Base-by-base conservation (phyloP, 129 eudicot genomes). In the Escallonia herrerae region DNA sequence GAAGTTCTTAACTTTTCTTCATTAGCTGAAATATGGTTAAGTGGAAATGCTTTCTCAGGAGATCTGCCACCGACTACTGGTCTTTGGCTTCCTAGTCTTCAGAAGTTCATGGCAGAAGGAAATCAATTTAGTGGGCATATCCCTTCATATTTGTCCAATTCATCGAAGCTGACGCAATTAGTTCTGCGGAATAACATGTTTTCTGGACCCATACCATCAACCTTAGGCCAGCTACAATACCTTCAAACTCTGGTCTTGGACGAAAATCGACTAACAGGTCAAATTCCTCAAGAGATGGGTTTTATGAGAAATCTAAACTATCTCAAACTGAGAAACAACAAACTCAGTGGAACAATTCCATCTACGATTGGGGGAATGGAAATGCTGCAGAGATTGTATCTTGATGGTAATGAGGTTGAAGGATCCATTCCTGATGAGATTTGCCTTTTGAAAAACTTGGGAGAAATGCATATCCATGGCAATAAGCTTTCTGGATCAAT, bases 401-500 rank as follows among this genome's bases (percentile, higher is more conserved):
- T 73, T 8, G 13, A n/a, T 12, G n/a, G 13, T 22, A 22, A 22
- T 22, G 33, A 22, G 33, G 33, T 22, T 22, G 38, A 54, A 37
- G 74, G 79, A 10, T 3, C 0, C 13, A 60, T 59, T 38, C 68
- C 71, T 6, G 33, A 8, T 2, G 66, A 59, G 48, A 3, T 74
- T 2, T 67, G 79, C 12, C 41, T 67, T 37, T 43, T 74, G 6
- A 44, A 5, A 0, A 8, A 44, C 39, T 38, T 74, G 5, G 69
- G 69, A 2, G 73, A 67, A 1, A 8, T 67, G 6, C 0, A 2
- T 13, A 58, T 74, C 0, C 14, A 11, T 4, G 48, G 43, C 4
- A 74, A 74, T 52, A 44, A 51, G 40, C 42, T 74, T 15, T 42
- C 64, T 2, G 79, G 74, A 4, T 15, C 73, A 6, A 44, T 74